Percentiles rank a stretch among this genome's conserved stretches.
Conservation (phyloP, 345 rosid genomes). For the Eucalyptus tenuipes region DNA sequence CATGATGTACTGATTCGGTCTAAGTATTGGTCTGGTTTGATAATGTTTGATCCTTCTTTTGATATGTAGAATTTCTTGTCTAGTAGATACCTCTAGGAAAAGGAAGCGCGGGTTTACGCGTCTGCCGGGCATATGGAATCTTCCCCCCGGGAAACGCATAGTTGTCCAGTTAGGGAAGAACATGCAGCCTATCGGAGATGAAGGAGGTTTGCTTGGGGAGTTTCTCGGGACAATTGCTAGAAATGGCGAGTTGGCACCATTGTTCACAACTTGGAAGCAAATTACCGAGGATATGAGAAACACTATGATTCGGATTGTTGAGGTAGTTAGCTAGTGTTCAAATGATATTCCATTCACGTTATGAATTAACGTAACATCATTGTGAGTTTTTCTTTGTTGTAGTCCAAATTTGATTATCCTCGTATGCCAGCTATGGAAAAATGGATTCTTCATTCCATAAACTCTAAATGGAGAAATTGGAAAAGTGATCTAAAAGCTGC, state of each 20-base stretch:
- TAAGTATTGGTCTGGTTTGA: not conserved
- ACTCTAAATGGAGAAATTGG: not conserved
- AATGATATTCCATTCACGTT: not conserved
- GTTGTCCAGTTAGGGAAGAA: not conserved
- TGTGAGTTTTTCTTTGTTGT: not conserved
- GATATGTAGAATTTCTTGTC: not conserved
- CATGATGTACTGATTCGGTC: not conserved
- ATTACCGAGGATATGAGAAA: not conserved
- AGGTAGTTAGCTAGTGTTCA: not conserved
- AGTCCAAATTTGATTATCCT: not conserved
- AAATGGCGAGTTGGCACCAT: not conserved
- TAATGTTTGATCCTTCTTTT: not conserved
- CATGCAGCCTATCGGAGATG: not conserved
- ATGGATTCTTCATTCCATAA: not conserved
- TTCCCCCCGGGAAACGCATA: not conserved
- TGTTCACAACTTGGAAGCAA: not conserved
- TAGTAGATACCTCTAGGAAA: not conserved
- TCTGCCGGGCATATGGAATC: not conserved
- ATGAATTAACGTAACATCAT: not conserved
- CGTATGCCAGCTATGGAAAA: not conserved
- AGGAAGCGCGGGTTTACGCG: not conserved
- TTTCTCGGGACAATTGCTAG: not conserved
- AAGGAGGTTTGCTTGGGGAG: not conserved
- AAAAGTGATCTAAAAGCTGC: not conserved
- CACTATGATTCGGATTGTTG: not conserved